A percentile compares a stretch with the other conserved stretches of the same genome.
These are phyloP conservation scores for Phanerochaete sordida DNA, from an alignment of 768 basidiomycete genomes.

Conservation along the genomic window DNA sequence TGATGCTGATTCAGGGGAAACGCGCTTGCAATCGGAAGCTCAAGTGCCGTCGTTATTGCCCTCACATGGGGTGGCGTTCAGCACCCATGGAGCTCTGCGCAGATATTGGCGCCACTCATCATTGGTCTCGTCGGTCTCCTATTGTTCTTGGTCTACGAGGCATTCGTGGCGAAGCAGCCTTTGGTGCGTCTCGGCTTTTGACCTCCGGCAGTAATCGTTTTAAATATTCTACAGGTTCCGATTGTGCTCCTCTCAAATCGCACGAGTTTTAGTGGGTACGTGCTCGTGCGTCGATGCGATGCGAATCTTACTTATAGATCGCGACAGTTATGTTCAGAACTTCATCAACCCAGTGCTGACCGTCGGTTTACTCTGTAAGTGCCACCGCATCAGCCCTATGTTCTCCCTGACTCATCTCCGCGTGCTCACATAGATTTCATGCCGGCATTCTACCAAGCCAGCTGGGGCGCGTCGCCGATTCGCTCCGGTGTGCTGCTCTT, in stretches of 20 bases:
- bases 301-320: too few species aligned
- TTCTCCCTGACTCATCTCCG: background rate
- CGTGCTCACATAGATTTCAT: constrained; percentile 31
- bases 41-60: constrained; percentile 15
- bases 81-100: constrained; percentile 31
- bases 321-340: constrained; percentile 24
- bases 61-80: constrained; percentile 32
- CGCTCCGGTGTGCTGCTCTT: constrained; percentile 31
- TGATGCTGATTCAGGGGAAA: constrained; percentile 18
- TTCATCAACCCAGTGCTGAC: constrained; percentile 10
- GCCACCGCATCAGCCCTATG: background rate
- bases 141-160: constrained; percentile 3
- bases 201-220: background rate
- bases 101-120: constrained; percentile 33
- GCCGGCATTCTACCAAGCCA: constrained; percentile 42
- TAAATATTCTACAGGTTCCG: constrained; percentile 16
- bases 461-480: constrained; percentile 32
- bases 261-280: constrained; percentile 27
- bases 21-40: constrained; percentile 18
- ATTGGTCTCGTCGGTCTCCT: constrained; percentile 27
- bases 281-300: background rate
- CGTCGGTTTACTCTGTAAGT: constrained; percentile 4
- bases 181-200: background rate
- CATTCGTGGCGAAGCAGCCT: background rate
- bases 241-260: constrained; percentile 24